A percentile compares a stretch with the other conserved stretches of the same genome.
Evolutionary conservation across 23 red algal genomes (phyloP).

Genomic region (Chondrus crispus): DNA sequence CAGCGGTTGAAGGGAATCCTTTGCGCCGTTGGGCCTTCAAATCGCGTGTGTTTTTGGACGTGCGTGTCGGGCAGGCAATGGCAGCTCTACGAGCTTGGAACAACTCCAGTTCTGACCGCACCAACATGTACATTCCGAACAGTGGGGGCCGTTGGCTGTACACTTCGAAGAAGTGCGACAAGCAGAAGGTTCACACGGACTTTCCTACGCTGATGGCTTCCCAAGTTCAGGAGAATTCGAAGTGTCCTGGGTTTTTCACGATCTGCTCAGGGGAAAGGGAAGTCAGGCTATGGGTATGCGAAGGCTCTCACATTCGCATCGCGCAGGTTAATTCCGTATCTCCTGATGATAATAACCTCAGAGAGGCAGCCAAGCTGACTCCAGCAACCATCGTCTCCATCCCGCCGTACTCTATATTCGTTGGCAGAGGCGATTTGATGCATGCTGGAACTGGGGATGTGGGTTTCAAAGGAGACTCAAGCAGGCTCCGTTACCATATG

Average conservation of each 20-base stretch:
- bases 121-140: not conserved
- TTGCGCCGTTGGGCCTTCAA: no score
- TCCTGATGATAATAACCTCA: no score
- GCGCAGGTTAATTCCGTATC: no score
- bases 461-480: no score
- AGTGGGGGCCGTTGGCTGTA: constrained; percentile 2
- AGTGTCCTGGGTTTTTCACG: no score
- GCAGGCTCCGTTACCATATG: not conserved
- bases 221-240: no score
- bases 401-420: not conserved
- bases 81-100: not conserved
- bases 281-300: no score
- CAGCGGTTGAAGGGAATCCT: no score
- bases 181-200: not conserved
- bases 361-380: no score
- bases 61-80: not conserved
- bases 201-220: not conserved
- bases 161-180: not conserved
- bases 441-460: not conserved
- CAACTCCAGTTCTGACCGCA: not conserved
- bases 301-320: no score
- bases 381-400: not conserved
- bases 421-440: not conserved
- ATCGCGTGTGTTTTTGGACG: no score
- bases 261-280: no score